Conservation (phyloP, 148 eudicot species). For the Rhododendron williamsianum region DNA sequence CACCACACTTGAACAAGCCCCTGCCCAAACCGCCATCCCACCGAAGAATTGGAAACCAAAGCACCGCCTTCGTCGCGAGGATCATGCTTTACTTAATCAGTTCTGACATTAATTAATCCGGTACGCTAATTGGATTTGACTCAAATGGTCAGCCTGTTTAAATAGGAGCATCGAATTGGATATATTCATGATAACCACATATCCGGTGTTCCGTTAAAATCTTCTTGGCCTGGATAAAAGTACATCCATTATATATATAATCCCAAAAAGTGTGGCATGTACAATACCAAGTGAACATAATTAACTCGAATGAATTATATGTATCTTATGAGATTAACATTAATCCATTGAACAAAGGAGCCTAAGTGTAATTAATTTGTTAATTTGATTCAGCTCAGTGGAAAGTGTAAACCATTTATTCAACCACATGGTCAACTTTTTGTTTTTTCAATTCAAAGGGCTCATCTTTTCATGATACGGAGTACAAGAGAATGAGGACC, state of each 20-base stretch:
- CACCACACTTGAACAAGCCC: too few species aligned
- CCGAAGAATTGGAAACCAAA: too few species aligned
- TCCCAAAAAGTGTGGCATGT: too few species aligned
- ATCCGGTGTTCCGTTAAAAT: background rate
- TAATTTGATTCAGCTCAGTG: conserved; percentile 8
- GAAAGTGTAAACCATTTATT: background rate
- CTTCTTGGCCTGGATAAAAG: background rate
- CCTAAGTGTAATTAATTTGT: background rate
- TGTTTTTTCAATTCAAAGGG: background rate
- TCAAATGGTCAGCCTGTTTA: conserved; percentile 12
- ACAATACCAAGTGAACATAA: too few species aligned
- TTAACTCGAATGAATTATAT: background rate
- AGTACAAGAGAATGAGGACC: background rate
- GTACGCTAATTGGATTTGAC: conserved; percentile 10
- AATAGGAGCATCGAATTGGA: background rate
- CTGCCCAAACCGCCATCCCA: too few species aligned
- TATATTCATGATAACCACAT: too few species aligned
- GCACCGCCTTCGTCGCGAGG: too few species aligned
- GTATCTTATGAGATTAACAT: background rate
- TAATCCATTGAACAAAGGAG: background rate
- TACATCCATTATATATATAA: too few species aligned
- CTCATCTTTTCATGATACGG: background rate
- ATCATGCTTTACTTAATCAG: too few species aligned
- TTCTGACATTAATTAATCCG: background rate
- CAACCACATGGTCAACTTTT: conserved; percentile 9